These are phyloP conservation scores for Macrotyloma uniflorum DNA, from an alignment of 306 rosid genomes.

Conservation along the genomic window DNA sequence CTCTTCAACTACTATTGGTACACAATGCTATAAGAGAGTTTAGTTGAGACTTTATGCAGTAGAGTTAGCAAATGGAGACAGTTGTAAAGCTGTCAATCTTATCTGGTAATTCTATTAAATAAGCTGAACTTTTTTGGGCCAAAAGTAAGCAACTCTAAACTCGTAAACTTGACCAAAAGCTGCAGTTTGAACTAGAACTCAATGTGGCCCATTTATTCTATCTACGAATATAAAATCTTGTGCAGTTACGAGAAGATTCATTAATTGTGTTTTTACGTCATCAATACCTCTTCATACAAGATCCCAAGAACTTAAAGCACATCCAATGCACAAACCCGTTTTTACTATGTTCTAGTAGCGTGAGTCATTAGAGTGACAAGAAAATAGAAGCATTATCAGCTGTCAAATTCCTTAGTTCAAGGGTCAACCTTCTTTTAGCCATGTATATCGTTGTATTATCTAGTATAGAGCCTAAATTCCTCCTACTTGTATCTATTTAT, in stretches of 20 bases:
- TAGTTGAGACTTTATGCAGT: constrained; percentile 1
- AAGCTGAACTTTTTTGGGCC: neutral
- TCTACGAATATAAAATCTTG: neutral
- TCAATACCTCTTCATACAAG: neutral
- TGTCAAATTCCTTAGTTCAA: too few relatives aligned
- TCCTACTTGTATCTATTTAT: too few relatives aligned
- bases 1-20: too few relatives aligned
- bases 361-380: too few relatives aligned
- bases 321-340: neutral
- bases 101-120: neutral
- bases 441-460: too few relatives aligned
- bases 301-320: neutral
- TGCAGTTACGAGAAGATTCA: neutral
- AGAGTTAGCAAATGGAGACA: neutral
- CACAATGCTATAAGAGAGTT: neutral
- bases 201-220: neutral
- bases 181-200: constrained; percentile 1
- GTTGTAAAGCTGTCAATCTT: neutral
- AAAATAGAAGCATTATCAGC: too few relatives aligned
- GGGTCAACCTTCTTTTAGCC: too few relatives aligned
- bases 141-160: constrained; percentile 2
- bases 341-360: neutral
- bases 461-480: too few relatives aligned
- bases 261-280: neutral
- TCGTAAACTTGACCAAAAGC: neutral